Evolutionary conservation across 495 filamentous ascomycete genomes (phyloP), one percentile per base, ranked within the genome.

Genomic region (Cairneyella variabilis): DNA sequence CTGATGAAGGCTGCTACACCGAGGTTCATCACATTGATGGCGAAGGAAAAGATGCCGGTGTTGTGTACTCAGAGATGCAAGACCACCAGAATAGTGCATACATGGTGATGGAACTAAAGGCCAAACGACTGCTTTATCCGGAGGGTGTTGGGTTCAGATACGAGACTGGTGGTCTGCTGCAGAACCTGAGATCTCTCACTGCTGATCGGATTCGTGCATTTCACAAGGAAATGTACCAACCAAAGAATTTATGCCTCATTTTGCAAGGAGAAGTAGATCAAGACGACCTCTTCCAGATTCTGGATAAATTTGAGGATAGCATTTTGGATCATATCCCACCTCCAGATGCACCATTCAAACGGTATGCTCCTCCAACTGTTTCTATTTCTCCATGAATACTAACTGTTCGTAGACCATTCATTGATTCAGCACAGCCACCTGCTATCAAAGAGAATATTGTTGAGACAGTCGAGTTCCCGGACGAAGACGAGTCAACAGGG

Each of bases 21-120:
- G 93, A 99, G 62, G 93, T 99, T 23, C 89, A 95, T 70, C 95
- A 99, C 66, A 79, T 99, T 48, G 89, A 99, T 66, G 90, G 90
- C 30, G 77, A 83, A 51, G 93, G 92, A 42, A 84, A 97, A 58
- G 95, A 99, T 77, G 93, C 93, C 22, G 93, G 91, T 56, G 93
- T 98, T 3, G 93, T 97, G 17, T 99, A 97, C 71, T 97, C 95
- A 1, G 93, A 99, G 69, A 97, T 99, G 93, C 93, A 99, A 66
- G 95, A 83, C 10, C 82, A 93, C 1, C 86, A 99, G 66, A 96
- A 96, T 64, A 85, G 77, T 16, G 79, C 84, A 53, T 70, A 71
- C 12, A 88, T 95, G 65, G 81, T 97, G 28, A 96, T 97, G 78
- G 86, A 92, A 50, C 76, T 95, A 47, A 75, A 77, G 54, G 84